Conservation (phyloP, 164 flowering plant species). For the Vitis vinifera region ASM3070453v1 NC_081811.1:13724501-13725000, state of each 20-base stretch:
- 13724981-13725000: conserved; percentile 98
- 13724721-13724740: conserved; percentile 64
- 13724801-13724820: conserved; percentile 46
- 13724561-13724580: conserved; percentile 35
- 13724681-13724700: conserved; percentile 57
- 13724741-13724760: conserved; percentile 60
- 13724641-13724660: conserved; percentile 30
- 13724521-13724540: conserved; percentile 35
- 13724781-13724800: conserved; percentile 77
- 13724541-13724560: conserved; percentile 44
- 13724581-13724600: no score
- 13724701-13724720: conserved; percentile 59
- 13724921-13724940: conserved; percentile 92
- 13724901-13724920: conserved; percentile 99
- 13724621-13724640: no score
- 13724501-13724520: conserved; percentile 35
- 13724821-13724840: conserved; percentile 79
- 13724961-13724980: conserved; percentile 92
- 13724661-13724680: conserved; percentile 57
- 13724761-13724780: conserved; percentile 92
- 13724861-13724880: conserved; percentile 99
- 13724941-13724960: conserved; percentile 95
- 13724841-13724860: conserved; percentile 88
- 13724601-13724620: no score
- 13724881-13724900: conserved; percentile 95